Evolutionary conservation across 2,329 filamentous ascomycete genomes (phyloP), one percentile per base, ranked within the genome.

Genomic region (Calonectria leucothoes): DNA sequence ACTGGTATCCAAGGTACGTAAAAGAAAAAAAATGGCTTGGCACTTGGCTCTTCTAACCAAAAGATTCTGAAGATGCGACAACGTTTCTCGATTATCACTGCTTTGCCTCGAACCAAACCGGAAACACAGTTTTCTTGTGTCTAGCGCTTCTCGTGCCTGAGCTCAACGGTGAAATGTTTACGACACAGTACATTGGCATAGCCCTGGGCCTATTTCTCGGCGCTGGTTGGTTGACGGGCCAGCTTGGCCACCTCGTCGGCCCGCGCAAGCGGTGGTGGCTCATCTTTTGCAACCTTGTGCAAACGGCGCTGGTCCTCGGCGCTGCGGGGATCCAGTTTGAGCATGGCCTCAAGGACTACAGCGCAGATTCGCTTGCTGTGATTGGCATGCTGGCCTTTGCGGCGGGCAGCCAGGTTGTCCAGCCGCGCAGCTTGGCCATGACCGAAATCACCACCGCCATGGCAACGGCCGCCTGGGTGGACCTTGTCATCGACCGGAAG

Each of bases 401-500:
- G 17, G 37, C 59, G 8, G 59, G 59, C 23, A 64, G 59, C 15
- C 59, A 64, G 15, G 59, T 64, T 15, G 59, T 64, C 14, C 59
- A 64, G 23, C 39, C 59, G 11, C 59, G 59, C 37, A 64, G 59
- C 15, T 64, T 64, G 15, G 59, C 59, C 59, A 64, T 64, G 59
- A 64, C 59, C 11, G 59, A 64, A 25, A 64, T 64, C 10, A 64
- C 37, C 23, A 64, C 59, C 15, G 59, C 59, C 3, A 64, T 64
- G 59, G 59, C 59, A 15, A 64, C 59, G 12, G 59, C 59, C 14
- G 59, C 59, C n/a, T 64, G 59, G 59, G 59, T 64, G n/a, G 59
- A 64, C 23, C 39, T 64, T 3, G 11, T 64, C 25, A 64, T 64
- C 45, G 59, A 64, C 59, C 25, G 20, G 6, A 64, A 48, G 6